Percentiles rank a stretch among this genome's conserved stretches.
Conservation (phyloP, 2,329 filamentous ascomycete species). For the Botrytis fragariae region DNA sequence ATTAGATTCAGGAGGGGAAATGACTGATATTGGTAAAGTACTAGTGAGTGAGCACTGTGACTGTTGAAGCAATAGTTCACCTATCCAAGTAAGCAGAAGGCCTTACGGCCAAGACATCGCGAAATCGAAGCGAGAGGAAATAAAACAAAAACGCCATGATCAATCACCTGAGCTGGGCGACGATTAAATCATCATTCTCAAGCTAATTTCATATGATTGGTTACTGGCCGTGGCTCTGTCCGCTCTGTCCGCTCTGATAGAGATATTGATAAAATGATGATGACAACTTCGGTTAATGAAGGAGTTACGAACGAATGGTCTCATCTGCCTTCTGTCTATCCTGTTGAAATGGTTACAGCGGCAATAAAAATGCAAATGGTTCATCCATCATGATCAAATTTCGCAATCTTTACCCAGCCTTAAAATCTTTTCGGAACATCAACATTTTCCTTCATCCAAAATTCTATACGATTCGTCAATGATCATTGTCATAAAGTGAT, state of each 20-base stretch:
- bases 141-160: neutral
- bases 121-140: slow-evolving; percentile 1
- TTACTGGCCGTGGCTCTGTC: neutral
- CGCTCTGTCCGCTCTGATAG: neutral
- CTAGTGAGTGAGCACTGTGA: neutral
- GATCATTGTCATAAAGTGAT: slow-evolving; percentile 3
- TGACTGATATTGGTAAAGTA: slow-evolving; percentile 6
- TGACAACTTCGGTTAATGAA: slow-evolving; percentile 11
- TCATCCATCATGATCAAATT: neutral
- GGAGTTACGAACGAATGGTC: slow-evolving; percentile 1
- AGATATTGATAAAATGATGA: neutral
- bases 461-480: neutral
- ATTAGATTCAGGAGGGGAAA: neutral
- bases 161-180: slow-evolving; percentile 17
- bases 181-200: slow-evolving; percentile 9
- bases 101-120: neutral
- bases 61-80: slow-evolving; percentile 6
- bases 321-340: slow-evolving; percentile 19
- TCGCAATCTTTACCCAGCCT: slow-evolving; percentile 1
- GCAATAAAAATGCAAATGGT: neutral
- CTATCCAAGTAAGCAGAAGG: slow-evolving; percentile 1
- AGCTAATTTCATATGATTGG: neutral
- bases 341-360: slow-evolving; percentile 3
- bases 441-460: neutral
- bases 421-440: neutral